phyloP scores from a whole-genome alignment of 345 rosid genomes.

The Heritiera fomes region DNA sequence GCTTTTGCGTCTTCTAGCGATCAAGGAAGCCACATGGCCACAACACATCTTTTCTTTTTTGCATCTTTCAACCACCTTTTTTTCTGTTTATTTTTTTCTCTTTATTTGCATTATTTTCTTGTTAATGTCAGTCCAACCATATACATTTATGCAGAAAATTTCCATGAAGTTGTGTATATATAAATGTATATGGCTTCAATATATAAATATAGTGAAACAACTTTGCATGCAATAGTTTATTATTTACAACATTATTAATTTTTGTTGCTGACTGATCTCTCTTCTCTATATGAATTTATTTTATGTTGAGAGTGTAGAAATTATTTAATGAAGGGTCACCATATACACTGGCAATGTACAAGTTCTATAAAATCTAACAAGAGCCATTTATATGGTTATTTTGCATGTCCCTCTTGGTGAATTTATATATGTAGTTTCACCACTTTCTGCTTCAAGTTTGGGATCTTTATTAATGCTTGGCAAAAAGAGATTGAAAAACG shows the following conservation, averaged over 20 bases:
- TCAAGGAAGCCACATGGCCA: conserved; percentile 23
- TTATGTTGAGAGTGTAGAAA: not conserved
- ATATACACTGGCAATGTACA: not conserved
- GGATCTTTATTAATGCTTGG: too few relatives aligned
- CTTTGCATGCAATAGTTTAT: not conserved
- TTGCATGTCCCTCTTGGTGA: too few relatives aligned
- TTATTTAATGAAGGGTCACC: not conserved
- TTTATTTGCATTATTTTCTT: not conserved
- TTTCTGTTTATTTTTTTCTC: not conserved
- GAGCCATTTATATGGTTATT: not conserved
- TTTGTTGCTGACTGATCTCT: not conserved
- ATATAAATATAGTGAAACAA: not conserved
- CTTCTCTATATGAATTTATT: not conserved
- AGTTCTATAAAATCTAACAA: not conserved
- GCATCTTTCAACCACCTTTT: not conserved
- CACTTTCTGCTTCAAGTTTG: too few relatives aligned
- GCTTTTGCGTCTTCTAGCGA: conserved; percentile 12
- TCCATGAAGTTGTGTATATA: not conserved
- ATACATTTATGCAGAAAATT: not conserved
- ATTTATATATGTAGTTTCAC: too few relatives aligned
- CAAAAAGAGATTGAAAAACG: not conserved
- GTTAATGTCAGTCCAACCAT: not conserved
- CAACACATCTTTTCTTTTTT: not conserved
- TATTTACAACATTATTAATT: not conserved
- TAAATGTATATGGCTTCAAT: not conserved